Conservation (phyloP, 1,139 yeast species). For the Yamadazyma trypodendri region DNA sequence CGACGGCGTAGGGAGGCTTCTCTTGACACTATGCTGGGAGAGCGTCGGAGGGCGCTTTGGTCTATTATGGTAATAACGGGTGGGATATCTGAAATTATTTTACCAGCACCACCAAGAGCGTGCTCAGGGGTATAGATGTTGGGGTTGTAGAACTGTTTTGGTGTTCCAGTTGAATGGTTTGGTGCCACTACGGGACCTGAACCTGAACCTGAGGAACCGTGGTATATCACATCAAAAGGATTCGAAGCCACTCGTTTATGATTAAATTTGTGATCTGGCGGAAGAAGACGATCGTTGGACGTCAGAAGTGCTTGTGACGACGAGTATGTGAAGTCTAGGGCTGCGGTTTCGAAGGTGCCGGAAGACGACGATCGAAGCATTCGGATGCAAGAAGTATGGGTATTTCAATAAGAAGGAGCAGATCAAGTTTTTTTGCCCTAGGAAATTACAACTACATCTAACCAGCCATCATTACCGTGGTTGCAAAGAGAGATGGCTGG, state of each 20-base stretch:
- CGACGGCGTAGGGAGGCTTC: constrained; percentile 33
- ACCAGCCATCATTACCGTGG: neutral
- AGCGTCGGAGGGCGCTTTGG: constrained; percentile 19
- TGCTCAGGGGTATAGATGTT: constrained; percentile 10
- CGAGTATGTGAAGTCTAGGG: constrained; percentile 14
- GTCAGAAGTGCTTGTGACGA: constrained; percentile 15
- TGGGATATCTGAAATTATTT: constrained; percentile 14
- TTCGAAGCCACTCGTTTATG: constrained; percentile 19
- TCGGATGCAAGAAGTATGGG: neutral
- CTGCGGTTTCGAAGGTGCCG: constrained; percentile 17
- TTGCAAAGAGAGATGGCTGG: constrained; percentile 1
- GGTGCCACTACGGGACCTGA: neutral
- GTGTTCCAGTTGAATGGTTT: neutral
- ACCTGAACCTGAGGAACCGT: constrained; percentile 1
- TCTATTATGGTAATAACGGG: constrained; percentile 32
- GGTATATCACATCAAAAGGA: constrained; percentile 23
- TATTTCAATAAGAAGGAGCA: neutral
- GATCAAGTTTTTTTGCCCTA: neutral
- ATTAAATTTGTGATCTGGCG: constrained; percentile 5
- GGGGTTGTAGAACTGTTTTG: constrained; percentile 1
- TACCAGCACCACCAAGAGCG: constrained; percentile 1
- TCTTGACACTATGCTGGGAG: constrained; percentile 33
- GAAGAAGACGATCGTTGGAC: neutral
- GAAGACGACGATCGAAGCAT: constrained; percentile 11
- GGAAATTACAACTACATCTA: no score